These are phyloP conservation scores for Schoenoplectus triqueter DNA, from an alignment of 202 grass and related monocot species.

Conservation along the genomic window DNA sequence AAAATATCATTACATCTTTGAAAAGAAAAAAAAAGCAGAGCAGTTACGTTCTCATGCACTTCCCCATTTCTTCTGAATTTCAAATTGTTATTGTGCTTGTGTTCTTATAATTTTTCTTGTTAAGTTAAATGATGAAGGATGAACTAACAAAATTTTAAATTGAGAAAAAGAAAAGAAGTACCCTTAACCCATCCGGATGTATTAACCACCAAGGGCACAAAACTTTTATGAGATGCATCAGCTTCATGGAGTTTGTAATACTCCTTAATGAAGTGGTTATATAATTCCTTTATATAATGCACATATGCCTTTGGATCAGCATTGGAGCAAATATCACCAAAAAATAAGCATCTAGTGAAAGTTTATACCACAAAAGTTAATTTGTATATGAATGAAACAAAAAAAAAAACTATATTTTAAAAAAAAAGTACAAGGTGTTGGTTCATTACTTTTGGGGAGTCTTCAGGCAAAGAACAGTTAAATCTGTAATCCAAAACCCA, in stretches of 20 bases:
- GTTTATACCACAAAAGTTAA: background rate
- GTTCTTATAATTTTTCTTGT: background rate
- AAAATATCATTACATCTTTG: background rate
- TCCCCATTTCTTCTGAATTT: background rate
- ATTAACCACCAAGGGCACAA: constrained; percentile 65
- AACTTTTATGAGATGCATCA: constrained; percentile 35
- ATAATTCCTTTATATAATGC: constrained; percentile 46
- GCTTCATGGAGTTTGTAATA: constrained; percentile 38
- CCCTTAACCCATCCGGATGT: constrained; percentile 92
- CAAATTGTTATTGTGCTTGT: background rate
- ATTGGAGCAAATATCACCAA: constrained; percentile 54
- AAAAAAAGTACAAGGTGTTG: background rate
- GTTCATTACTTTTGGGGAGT: constrained; percentile 55
- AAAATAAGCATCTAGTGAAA: constrained; percentile 60
- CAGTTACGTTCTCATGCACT: background rate
- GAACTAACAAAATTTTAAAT: background rate
- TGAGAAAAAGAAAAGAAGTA: constrained; percentile 17
- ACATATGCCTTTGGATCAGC: constrained; percentile 53
- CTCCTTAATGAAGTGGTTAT: constrained; percentile 60
- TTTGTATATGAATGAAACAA: background rate
- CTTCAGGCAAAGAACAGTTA: constrained; percentile 58
- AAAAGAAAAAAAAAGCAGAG: background rate
- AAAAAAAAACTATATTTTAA: background rate
- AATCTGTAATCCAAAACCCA: constrained; percentile 48
- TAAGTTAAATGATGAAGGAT: background rate